Percentiles rank a stretch among this genome's conserved stretches.
Conservation (phyloP, 2,329 filamentous ascomycete genomes). For the Sordariomycetes sp. region DNA sequence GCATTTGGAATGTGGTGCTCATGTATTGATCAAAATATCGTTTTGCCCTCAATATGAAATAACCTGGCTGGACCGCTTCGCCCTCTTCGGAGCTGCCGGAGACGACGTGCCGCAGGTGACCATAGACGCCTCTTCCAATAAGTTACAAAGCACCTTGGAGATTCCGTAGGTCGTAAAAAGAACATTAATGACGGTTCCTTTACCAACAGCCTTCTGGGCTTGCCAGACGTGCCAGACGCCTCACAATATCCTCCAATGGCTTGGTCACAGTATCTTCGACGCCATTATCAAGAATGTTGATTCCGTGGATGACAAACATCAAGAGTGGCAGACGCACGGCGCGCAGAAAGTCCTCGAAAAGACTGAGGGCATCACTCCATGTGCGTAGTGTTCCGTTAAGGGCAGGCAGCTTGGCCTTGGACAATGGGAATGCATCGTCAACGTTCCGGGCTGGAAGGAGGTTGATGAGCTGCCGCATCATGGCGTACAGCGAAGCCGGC, state of each 20-base stretch:
- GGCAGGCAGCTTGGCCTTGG: not conserved
- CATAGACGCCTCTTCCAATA: not conserved
- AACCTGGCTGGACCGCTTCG: not conserved
- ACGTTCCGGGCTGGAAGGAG: conserved; percentile 3
- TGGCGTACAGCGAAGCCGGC: conserved; percentile 4
- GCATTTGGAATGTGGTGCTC: too few species aligned
- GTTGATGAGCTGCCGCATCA: conserved; percentile 8
- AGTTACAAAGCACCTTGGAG: not conserved
- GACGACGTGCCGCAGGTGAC: not conserved
- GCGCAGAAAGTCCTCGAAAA: not conserved
- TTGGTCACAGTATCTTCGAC: not conserved
- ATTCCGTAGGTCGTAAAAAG: not conserved
- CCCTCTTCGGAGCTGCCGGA: not conserved
- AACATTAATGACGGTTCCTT: not conserved
- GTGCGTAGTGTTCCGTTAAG: conserved; percentile 5
- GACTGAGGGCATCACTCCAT: not conserved
- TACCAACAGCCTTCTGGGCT: not conserved
- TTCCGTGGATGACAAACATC: conserved; percentile 2
- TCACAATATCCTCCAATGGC: not conserved
- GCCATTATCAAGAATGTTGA: conserved; percentile 3
- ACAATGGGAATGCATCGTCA: not conserved
- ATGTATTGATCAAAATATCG: too few species aligned
- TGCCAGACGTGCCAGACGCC: not conserved
- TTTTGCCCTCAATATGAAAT: not conserved
- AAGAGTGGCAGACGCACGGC: conserved; percentile 1